Base-by-base conservation (phyloP, 495 filamentous ascomycete species). In the Lasiosphaeriaceae sp. region DNA sequence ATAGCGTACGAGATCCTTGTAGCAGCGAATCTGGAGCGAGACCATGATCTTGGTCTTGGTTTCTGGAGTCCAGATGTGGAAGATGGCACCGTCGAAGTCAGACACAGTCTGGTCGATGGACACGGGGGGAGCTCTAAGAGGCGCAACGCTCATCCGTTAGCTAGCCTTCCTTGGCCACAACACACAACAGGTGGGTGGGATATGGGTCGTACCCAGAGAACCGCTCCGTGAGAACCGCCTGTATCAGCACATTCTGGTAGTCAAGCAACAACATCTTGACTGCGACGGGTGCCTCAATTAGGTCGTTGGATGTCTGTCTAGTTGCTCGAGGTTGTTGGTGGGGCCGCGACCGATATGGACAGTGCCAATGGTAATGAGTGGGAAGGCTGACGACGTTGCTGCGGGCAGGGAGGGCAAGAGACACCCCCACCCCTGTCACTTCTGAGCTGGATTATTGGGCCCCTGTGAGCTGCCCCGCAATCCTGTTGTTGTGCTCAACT, bases 181-280 rank as follows among this genome's bases (percentile, higher is more conserved):
- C 7, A 5, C 9, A n/a, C 9, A 12, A 43, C 12, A 59, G 57
- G 48, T 54, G 41, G 50, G 35, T 39, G n/a, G n/a, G n/a, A n/a
- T n/a, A n/a, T n/a, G n/a, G n/a, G n/a, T 59, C 69, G 61, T 82
- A 94, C 92, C 90, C 90, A 43, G 88, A 86, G 76, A 97, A 93
- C 61, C 94, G 88, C 77, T 99, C 94, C 56, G 87, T 95, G 60
- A 99, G 86, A 63, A 97, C 84, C 54, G 91, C 88, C 76, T 96
- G 90, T 69, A 99, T 96, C 66, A 97, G 81, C 55, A 95, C 92
- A 75, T 99, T 99, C 70, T 97, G 94, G 71, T 99, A 99, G 71
- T 99, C 94, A 65, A 99, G 86, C 68, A 97, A 87, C 75, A 98
- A 84, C 94, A 97, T 97, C 62, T 65, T 85, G 75, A 54, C 56